Base-by-base conservation (phyloP, 768 basidiomycete genomes). In the Mycena alexandri region DNA sequence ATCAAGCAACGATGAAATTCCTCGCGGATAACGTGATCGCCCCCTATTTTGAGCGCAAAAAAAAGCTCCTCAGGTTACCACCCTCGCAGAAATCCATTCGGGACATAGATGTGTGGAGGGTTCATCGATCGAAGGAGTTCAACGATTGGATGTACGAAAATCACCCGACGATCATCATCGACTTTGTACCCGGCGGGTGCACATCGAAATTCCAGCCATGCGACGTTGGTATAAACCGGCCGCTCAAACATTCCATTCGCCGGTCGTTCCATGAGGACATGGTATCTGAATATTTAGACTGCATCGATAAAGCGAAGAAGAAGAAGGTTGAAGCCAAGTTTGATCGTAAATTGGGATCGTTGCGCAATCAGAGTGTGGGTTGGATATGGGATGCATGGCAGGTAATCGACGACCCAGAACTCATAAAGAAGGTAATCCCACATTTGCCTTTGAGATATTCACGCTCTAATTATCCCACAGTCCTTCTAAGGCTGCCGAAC, bases 61-160 rank as follows among this genome's bases (percentile, higher is more conserved):
- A 70, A 22, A 38, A 44, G 3, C 14, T n/a, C 0, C 71, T 73
- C 14, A 57, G 62, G 21, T 78, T 65, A 53, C 72, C 68, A 33
- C 46, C 43, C 77, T 12, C 34, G 34, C 52, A 54, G 22, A 54
- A 54, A 17, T 17, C 36, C 2, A 17, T 54, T 21, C 14, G 73
- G 75, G 17, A 48, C 1, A 73, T 79, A 42, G 81, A 83, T 48
- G 70, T 78, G 0, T 83, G 79, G 79, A 75, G 73, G 0, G 80
- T 83, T 5, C 82, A 84, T 62, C 72, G 77, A 0, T 80, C 79
- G 0, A 25, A 72, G n/a, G 80, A 79, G 42, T 83, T 83, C 65
- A 57, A 76, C 0, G 21, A n/a, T 0, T 84, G 79, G 79, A 74
- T 84, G 72, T 48, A 59, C 25, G 54, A 52, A 1, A 62, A 67